These are phyloP conservation scores for Monotropa hypopitys DNA, from an alignment of 179 eudicot genomes.

Conservation along the genomic window DNA sequence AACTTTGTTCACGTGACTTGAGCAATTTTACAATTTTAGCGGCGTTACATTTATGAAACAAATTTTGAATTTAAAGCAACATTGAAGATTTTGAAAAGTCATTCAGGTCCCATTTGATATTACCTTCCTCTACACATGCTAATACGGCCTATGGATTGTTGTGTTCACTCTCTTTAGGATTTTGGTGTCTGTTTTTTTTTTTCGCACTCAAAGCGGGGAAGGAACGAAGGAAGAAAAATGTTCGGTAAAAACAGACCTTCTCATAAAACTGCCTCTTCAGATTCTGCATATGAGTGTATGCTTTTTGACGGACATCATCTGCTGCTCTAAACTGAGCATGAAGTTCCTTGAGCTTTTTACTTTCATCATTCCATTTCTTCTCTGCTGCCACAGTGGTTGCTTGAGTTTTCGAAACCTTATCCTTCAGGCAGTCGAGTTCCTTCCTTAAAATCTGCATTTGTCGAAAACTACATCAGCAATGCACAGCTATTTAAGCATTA, in stretches of 20 bases:
- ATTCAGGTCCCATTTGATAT: too few species aligned
- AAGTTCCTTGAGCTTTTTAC: conserved; percentile 29
- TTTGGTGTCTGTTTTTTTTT: too few species aligned
- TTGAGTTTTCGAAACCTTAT: conserved; percentile 39
- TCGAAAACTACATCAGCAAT: conserved; percentile 5
- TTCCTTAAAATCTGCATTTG: conserved; percentile 48
- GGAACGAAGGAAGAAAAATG: neutral
- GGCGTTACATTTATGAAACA: too few species aligned
- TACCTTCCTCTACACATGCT: too few species aligned
- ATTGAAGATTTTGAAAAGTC: too few species aligned
- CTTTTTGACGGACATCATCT: conserved; percentile 50
- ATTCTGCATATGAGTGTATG: conserved; percentile 34
- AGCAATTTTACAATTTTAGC: too few species aligned
- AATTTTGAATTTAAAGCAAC: too few species aligned
- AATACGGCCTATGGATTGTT: too few species aligned
- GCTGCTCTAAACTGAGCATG: conserved; percentile 35
- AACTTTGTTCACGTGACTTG: too few species aligned
- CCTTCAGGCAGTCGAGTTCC: conserved; percentile 56
- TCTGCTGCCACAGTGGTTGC: conserved; percentile 25
- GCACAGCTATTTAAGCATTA: neutral
- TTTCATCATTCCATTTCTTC: conserved; percentile 43
- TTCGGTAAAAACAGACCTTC: conserved; percentile 43
- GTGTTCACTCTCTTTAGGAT: too few species aligned
- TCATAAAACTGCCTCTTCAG: conserved; percentile 42
- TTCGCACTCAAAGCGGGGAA: neutral